Conservation (phyloP, 192 early-diverging fungal species). For the Gonapodya prolifera region DNA sequence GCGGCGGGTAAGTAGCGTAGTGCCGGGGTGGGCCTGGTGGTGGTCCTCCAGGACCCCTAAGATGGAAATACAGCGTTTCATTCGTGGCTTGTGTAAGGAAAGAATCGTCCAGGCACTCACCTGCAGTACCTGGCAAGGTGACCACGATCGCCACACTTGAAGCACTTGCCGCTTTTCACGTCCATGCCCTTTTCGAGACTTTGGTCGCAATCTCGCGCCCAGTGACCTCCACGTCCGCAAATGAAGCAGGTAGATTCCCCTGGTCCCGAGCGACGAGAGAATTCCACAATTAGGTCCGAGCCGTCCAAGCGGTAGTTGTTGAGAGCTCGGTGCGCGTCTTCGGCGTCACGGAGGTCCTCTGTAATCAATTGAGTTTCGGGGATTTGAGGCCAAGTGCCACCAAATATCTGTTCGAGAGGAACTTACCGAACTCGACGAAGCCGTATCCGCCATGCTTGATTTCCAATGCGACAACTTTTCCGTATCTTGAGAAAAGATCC, state of each 20-base stretch:
- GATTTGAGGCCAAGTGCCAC: slow-evolving; percentile 24
- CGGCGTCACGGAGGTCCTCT: slow-evolving; percentile 26
- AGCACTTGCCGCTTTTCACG: slow-evolving; percentile 37
- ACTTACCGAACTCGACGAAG: slow-evolving; percentile 41
- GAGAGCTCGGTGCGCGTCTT: too few species aligned
- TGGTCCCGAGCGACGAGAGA: slow-evolving; percentile 33
- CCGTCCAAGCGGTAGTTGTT: slow-evolving; percentile 37
- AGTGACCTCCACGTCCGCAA: slow-evolving; percentile 35
- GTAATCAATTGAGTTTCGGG: slow-evolving; percentile 38
- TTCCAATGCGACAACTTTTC: slow-evolving; percentile 29
- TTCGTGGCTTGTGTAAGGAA: too few species aligned
- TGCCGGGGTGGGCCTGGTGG: too few species aligned
- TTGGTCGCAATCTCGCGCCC: slow-evolving; percentile 38
- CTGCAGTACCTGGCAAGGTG: slow-evolving; percentile 36
- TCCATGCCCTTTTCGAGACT: slow-evolving; percentile 40
- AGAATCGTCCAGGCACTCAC: too few species aligned
- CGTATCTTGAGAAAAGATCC: slow-evolving; percentile 37
- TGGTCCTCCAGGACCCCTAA: too few species aligned
- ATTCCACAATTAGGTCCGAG: slow-evolving; percentile 32
- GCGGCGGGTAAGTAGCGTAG: too few species aligned
- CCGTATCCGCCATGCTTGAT: slow-evolving; percentile 38
- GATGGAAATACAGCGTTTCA: too few species aligned
- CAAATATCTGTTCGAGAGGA: too few species aligned
- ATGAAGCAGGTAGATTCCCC: slow-evolving; percentile 38
- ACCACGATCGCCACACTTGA: slow-evolving; percentile 33